phyloP scores from a whole-genome alignment of 2,329 filamentous ascomycete species.

The Escovopsis sp. region DNA sequence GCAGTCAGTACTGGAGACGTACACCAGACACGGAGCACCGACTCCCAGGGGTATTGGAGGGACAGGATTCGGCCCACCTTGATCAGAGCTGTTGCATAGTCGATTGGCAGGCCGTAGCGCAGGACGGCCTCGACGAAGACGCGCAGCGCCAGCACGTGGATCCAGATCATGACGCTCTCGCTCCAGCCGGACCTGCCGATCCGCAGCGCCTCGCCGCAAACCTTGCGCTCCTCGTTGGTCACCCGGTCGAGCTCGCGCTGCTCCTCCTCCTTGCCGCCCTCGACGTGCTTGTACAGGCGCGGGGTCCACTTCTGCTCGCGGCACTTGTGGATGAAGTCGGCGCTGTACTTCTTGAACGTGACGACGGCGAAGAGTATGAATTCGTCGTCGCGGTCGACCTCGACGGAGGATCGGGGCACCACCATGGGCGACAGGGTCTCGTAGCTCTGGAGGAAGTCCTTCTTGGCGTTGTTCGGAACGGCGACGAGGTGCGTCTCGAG shows the following conservation, averaged over 20 bases:
- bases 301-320: conserved; percentile 91
- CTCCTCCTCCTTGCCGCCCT: conserved; percentile 82
- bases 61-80: conserved; percentile 43
- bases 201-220: conserved; percentile 82
- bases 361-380: conserved; percentile 80
- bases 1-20: conserved; percentile 4
- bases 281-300: conserved; percentile 82
- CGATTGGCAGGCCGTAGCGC: conserved; percentile 79
- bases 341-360: conserved; percentile 79
- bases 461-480: conserved; percentile 63
- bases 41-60: no score
- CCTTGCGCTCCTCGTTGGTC: conserved; percentile 70
- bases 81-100: conserved; percentile 73
- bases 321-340: conserved; percentile 82
- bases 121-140: conserved; percentile 98
- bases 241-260: conserved; percentile 72
- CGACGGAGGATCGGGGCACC: conserved; percentile 69
- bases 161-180: conserved; percentile 90
- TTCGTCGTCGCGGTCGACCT: conserved; percentile 76
- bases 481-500: conserved; percentile 90
- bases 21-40: background rate
- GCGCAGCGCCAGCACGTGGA: conserved; percentile 76
- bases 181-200: conserved; percentile 86
- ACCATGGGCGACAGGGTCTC: conserved; percentile 85
- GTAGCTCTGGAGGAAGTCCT: conserved; percentile 81